These are phyloP conservation scores for Ceratobasidium sp. DNA, from an alignment of 1,284 basidiomycete genomes.

Conservation along the genomic window DNA sequence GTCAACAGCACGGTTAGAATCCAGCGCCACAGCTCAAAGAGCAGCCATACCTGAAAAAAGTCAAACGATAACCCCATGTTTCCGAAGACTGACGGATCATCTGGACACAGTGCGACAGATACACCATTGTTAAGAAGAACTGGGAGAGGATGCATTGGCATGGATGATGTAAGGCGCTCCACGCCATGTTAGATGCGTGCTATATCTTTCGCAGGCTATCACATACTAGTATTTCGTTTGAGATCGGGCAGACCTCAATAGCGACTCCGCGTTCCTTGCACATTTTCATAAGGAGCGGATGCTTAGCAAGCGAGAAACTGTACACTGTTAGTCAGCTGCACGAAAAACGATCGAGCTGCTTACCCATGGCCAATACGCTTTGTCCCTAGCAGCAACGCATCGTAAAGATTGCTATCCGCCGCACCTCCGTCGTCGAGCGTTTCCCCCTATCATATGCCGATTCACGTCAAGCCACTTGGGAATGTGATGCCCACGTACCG, in stretches of 20 bases:
- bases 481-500: slow-evolving; percentile 52
- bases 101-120: slow-evolving; percentile 45
- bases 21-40: not conserved
- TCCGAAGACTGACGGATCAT: slow-evolving; percentile 49
- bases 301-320: slow-evolving; percentile 46
- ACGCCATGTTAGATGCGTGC: not conserved
- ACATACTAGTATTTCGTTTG: not conserved
- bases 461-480: slow-evolving; percentile 56
- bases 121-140: slow-evolving; percentile 46
- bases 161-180: slow-evolving; percentile 42
- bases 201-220: not conserved
- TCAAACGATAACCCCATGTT: slow-evolving; percentile 45
- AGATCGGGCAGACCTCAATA: not conserved
- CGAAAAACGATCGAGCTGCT: not conserved
- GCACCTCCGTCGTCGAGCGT: slow-evolving; percentile 25
- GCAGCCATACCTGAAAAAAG: slow-evolving; percentile 42
- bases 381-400: slow-evolving; percentile 27
- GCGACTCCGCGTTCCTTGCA: slow-evolving; percentile 30
- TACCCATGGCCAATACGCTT: slow-evolving; percentile 32
- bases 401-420: slow-evolving; percentile 21
- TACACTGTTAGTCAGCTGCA: not conserved
- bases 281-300: slow-evolving; percentile 47
- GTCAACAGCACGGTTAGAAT: not conserved
- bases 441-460: slow-evolving; percentile 55
- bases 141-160: slow-evolving; percentile 43